phyloP scores from a whole-genome alignment of 345 rosid genomes.

The Camelina neglecta region DNA sequence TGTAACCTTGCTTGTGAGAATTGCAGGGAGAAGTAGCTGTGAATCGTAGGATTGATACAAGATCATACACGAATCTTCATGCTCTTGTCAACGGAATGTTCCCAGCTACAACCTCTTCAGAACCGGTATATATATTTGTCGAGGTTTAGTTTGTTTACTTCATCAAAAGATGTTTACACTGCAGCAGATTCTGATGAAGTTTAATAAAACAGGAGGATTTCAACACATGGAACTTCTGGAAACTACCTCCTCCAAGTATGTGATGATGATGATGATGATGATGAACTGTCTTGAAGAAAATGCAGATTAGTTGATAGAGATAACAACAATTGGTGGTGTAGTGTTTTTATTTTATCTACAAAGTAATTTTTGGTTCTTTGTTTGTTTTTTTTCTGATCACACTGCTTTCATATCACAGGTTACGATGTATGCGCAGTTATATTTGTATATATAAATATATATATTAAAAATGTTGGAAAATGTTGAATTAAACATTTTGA shows the following conservation, averaged over 20 bases:
- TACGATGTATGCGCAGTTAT: constrained; percentile 29
- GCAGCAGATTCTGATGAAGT: constrained; percentile 15
- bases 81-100: constrained; percentile 90
- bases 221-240: constrained; percentile 97
- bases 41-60: constrained; percentile 77
- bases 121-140: constrained; percentile 57
- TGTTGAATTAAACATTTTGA: neutral
- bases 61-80: constrained; percentile 80
- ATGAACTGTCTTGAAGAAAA: constrained; percentile 31
- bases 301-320: constrained; percentile 35
- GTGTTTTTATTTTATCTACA: neutral
- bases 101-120: constrained; percentile 64
- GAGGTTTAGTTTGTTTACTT: neutral
- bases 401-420: constrained; percentile 29
- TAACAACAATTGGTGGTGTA: constrained; percentile 29
- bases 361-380: constrained; percentile 3
- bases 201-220: constrained; percentile 72
- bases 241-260: constrained; percentile 60
- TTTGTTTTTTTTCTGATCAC: neutral
- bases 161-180: neutral
- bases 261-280: constrained; percentile 17
- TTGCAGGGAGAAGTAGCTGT: constrained; percentile 95
- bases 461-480: neutral
- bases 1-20: constrained; percentile 7
- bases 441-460: constrained; percentile 26